A percentile compares a stretch with the other conserved stretches of the same genome.
These are phyloP conservation scores for Tanacetum coccineum DNA, from an alignment of 129 eudicot species.

Conservation along the genomic window DNA sequence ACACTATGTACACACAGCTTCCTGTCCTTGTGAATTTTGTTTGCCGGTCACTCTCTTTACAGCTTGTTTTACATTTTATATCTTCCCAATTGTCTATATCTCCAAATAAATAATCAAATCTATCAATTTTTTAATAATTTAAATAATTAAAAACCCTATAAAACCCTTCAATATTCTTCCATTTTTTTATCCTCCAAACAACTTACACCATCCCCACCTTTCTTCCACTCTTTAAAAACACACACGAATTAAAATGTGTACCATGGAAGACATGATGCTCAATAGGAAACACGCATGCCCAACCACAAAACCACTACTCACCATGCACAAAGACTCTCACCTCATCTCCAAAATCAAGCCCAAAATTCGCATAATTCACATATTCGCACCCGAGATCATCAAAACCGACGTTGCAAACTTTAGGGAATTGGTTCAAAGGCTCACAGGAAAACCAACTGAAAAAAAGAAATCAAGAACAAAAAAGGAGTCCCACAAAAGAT, in stretches of 20 bases:
- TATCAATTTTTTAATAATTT: conserved; percentile 12
- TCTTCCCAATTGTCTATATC: conserved; percentile 39
- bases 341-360: conserved; percentile 72
- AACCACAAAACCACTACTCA: conserved; percentile 38
- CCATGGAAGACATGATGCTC: conserved; percentile 52
- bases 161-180: conserved; percentile 24
- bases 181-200: conserved; percentile 36
- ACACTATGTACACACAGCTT: background rate
- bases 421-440: conserved; percentile 80
- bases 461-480: conserved; percentile 32
- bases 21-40: conserved; percentile 27
- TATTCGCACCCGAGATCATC: conserved; percentile 91
- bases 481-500: conserved; percentile 29
- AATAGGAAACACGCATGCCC: conserved; percentile 48
- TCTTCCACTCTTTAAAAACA: conserved; percentile 25
- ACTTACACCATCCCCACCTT: conserved; percentile 27
- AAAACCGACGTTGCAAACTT: conserved; percentile 82
- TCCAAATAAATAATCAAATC: conserved; percentile 20
- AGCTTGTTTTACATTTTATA: conserved; percentile 38
- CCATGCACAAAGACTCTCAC: conserved; percentile 63
- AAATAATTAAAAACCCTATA: conserved; percentile 33
- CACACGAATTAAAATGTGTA: conserved; percentile 41
- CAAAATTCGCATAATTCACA: conserved; percentile 88
- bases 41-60: conserved; percentile 52
- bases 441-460: conserved; percentile 78